Evolutionary conservation across 768 basidiomycete species (phyloP), one percentile per base, ranked within the genome.

Genomic region (Mrakia frigida): DNA sequence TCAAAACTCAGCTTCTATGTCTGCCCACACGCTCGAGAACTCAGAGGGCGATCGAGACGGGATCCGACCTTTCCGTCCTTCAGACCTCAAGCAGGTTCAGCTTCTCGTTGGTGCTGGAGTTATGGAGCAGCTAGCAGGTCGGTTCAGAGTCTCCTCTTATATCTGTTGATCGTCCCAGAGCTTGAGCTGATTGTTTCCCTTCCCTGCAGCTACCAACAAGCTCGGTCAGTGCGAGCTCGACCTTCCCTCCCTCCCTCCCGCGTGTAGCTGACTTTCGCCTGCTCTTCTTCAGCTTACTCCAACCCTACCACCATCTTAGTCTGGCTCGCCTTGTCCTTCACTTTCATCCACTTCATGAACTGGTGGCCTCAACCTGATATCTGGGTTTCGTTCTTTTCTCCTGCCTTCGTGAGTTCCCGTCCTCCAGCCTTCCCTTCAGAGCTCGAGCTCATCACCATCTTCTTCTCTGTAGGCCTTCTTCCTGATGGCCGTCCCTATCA

Each of bases 61-160:
- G 21, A 41, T 76, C 35, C 75, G 75, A 16, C 70, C 70, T 13
- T 76, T 60, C 60, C 50, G 59, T 2, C 43, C 75, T 14, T 23
- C 52, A 23, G 75, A 76, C 60, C 70, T 63, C 59, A 70, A 71
- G 70, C 61, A 46, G 41, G 70, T 50, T 60, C 56, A 61, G 56
- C n/a, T 76, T 31, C 61, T 76, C 35, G 23, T 76, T 23, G 75
- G 75, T 18, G 63, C 60, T 23, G 23, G 43, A 11, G 59, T 41
- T 5, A 76, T 76, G 75, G 75, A 76, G 39, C 75, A 76, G 68
- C 75, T 76, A 39, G 46, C 70, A 43, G 23, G 65, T 68, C 5
- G 43, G 65, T 25, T 10, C 6, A 6, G 7, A 11, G 21, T 18
- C 23, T 39, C 16, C 25, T 39, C 10, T 9, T 39, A 0, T 25